Percentiles rank a stretch among this genome's conserved stretches.
phyloP scores from a whole-genome alignment of 768 basidiomycete species.

The Royoungia palumana region DNA sequence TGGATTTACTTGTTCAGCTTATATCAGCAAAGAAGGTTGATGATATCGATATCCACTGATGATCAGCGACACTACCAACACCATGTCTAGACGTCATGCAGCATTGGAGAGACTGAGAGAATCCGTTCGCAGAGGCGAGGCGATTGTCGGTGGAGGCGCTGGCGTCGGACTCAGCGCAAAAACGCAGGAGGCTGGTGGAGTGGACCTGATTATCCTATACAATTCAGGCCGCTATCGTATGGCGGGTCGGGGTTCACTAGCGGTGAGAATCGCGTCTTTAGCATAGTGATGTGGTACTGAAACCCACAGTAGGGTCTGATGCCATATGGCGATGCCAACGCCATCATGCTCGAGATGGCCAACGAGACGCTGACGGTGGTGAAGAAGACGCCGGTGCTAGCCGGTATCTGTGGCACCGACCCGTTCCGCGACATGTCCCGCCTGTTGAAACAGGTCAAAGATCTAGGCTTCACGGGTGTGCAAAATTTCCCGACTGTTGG shows the following conservation, averaged over 20 bases:
- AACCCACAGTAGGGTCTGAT: conserved; percentile 18
- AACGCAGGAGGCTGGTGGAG: conserved; percentile 25
- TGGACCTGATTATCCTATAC: conserved; percentile 29
- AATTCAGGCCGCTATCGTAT: conserved; percentile 31
- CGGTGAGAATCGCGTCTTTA: conserved; percentile 15
- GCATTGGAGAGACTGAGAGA: conserved; percentile 12
- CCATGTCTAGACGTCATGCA: conserved; percentile 19
- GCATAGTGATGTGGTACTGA: neutral
- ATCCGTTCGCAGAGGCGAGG: conserved; percentile 15
- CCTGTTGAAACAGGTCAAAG: conserved; percentile 23
- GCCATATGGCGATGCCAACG: conserved; percentile 30
- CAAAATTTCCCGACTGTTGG: conserved; percentile 30
- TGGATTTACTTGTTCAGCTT: neutral
- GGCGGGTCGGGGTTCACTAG: conserved; percentile 30
- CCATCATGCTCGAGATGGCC: conserved; percentile 29
- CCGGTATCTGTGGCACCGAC: conserved; percentile 28
- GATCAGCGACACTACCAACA: neutral
- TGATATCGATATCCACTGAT: neutral
- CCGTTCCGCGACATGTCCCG: conserved; percentile 28
- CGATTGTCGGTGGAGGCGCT: conserved; percentile 27
- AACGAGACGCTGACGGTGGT: conserved; percentile 27
- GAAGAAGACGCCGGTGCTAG: conserved; percentile 26
- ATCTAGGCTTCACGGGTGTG: conserved; percentile 25
- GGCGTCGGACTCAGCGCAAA: conserved; percentile 28
- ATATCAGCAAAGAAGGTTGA: conserved; percentile 15